Conservation (phyloP, 805 yeast genomes). For the Yarrowia sp. region DNA sequence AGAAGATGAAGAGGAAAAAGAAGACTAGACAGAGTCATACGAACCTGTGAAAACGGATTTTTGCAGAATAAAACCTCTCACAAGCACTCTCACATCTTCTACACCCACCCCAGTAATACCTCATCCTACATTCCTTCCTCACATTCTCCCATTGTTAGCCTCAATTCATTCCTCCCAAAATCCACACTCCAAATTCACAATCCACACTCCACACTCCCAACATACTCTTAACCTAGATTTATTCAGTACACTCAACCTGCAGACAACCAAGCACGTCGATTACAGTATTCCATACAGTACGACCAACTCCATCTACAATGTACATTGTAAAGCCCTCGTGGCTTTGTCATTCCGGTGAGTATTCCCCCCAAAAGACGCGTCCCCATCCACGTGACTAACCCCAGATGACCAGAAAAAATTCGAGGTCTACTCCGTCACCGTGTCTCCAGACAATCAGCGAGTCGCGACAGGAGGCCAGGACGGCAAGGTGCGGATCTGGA, state of each 20-base stretch:
- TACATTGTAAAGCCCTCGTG: constrained; percentile 66
- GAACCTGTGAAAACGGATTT: too few species aligned
- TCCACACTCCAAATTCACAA: too few species aligned
- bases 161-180: too few species aligned
- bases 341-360: constrained; percentile 56
- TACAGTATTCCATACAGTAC: too few species aligned
- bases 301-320: constrained; percentile 41
- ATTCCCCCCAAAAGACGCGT: not conserved
- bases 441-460: constrained; percentile 76
- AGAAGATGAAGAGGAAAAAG: too few species aligned
- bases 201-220: not conserved
- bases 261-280: not conserved
- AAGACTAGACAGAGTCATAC: too few species aligned
- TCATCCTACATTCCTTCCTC: too few species aligned
- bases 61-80: too few species aligned
- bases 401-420: constrained; percentile 71
- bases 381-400: not conserved
- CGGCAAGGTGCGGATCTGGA: constrained; percentile 91
- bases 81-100: too few species aligned
- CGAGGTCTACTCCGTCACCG: constrained; percentile 81
- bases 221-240: constrained; percentile 9
- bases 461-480: constrained; percentile 91
- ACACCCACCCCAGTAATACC: too few species aligned
- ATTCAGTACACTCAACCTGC: not conserved
- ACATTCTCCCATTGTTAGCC: too few species aligned